A percentile compares a stretch with the other conserved stretches of the same genome.
Evolutionary conservation across 106 monocot species (phyloP).

Genomic region (Gastrodia elata): DNA sequence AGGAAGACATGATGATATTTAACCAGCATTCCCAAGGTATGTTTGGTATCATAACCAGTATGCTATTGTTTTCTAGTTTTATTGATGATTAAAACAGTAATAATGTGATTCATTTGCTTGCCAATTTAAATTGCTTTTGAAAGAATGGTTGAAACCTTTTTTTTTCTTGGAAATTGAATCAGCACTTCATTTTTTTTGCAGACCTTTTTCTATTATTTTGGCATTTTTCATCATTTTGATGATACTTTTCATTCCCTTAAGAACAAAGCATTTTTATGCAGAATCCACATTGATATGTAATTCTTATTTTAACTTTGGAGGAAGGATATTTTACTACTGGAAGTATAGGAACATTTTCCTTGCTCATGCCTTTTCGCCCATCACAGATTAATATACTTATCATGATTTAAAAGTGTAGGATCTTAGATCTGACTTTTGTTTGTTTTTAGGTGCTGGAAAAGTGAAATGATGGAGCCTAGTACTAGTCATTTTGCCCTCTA

Average conservation of each 20-base stretch:
- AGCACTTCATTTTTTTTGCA: no score
- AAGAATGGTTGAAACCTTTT: background rate
- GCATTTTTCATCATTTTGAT: background rate
- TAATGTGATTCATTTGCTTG: background rate
- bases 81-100: background rate
- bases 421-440: background rate
- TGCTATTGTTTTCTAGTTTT: background rate
- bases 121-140: background rate
- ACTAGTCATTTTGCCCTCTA: background rate
- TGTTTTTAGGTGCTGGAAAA: background rate
- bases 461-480: background rate
- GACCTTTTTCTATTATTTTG: no score
- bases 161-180: background rate
- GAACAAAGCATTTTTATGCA: background rate
- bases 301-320: no score
- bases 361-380: no score
- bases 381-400: no score
- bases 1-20: slow-evolving; percentile 55
- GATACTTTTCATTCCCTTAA: background rate
- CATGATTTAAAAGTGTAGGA: no score
- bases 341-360: no score
- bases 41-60: background rate
- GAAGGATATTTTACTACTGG: no score
- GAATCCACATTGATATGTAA: background rate
- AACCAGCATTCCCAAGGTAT: slow-evolving; percentile 49